phyloP scores from a whole-genome alignment of 805 yeast genomes.

The Yamadazyma tumulicola region DNA sequence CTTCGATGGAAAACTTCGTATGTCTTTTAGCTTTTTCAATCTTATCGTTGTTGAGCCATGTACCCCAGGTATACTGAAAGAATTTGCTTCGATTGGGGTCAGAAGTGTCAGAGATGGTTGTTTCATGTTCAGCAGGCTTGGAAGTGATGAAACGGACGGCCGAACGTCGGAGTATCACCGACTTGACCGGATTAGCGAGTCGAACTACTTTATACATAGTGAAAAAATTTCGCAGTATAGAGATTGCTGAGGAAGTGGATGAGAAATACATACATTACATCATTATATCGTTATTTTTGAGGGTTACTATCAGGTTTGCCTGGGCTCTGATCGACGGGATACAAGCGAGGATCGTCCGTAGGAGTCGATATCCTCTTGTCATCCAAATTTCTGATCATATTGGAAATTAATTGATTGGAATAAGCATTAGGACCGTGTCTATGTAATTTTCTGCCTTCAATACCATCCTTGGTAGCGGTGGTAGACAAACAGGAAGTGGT shows the following conservation, averaged over 20 bases:
- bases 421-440: constrained; percentile 39
- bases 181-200: no score
- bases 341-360: no score
- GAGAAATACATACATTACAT: no score
- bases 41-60: constrained; percentile 83
- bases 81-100: constrained; percentile 70
- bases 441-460: constrained; percentile 59
- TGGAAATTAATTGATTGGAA: constrained; percentile 26
- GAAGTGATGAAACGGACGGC: constrained; percentile 1
- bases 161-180: no score
- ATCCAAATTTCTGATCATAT: constrained; percentile 10
- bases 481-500: constrained; percentile 67
- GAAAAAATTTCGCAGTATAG: no score
- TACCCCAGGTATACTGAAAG: constrained; percentile 91
- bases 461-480: constrained; percentile 71
- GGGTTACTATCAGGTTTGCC: no score
- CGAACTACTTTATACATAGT: no score
- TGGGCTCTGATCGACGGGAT: no score
- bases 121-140: constrained; percentile 41
- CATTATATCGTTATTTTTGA: no score
- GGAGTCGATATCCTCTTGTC: constrained; percentile 3
- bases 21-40: constrained; percentile 70
- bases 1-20: constrained; percentile 80
- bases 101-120: constrained; percentile 54
- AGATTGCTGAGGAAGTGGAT: no score